These are phyloP conservation scores for Pleodorina starrii DNA, from an alignment of 139 green algal genomes.

Conservation along the genomic window DNA sequence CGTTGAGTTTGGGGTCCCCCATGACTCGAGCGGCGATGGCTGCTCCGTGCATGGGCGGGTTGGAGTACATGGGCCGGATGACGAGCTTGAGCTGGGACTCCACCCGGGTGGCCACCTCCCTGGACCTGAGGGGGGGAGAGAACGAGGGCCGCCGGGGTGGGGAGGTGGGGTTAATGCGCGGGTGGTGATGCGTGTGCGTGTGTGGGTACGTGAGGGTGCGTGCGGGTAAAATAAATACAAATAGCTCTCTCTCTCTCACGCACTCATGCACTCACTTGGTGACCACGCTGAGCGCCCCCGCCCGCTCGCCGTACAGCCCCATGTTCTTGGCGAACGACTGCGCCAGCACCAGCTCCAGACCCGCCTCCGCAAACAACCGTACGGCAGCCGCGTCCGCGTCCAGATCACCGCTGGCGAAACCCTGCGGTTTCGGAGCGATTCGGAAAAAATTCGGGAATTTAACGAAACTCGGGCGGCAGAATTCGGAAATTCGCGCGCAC, in stretches of 20 bases:
- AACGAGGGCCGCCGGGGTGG: too few species aligned
- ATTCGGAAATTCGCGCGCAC: too few species aligned
- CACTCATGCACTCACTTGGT: conserved; percentile 29
- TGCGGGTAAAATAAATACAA: too few species aligned
- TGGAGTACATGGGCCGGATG: conserved; percentile 83
- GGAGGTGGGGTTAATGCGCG: too few species aligned
- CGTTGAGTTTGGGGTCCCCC: conserved; percentile 46
- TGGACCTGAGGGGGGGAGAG: conserved; percentile 35
- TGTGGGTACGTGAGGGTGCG: too few species aligned
- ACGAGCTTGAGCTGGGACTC: conserved; percentile 82
- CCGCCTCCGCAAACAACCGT: conserved; percentile 74
- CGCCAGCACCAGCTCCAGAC: conserved; percentile 52
- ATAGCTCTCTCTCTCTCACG: too few species aligned
- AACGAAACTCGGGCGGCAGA: too few species aligned
- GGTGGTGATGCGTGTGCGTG: too few species aligned
- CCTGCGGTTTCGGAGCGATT: conserved; percentile 67
- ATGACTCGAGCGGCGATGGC: conserved; percentile 67
- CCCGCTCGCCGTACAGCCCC: conserved; percentile 88
- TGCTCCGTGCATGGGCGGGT: conserved; percentile 84
- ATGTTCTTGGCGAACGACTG: conserved; percentile 87
- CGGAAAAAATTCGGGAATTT: too few species aligned
- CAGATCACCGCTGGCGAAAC: conserved; percentile 89
- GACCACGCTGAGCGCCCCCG: conserved; percentile 70
- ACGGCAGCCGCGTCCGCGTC: conserved; percentile 80
- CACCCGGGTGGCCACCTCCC: conserved; percentile 51